Percentiles rank a stretch among this genome's conserved stretches.
Conservation (phyloP, 1,284 basidiomycete species). For the Phylloboletellus chloephorus region DNA sequence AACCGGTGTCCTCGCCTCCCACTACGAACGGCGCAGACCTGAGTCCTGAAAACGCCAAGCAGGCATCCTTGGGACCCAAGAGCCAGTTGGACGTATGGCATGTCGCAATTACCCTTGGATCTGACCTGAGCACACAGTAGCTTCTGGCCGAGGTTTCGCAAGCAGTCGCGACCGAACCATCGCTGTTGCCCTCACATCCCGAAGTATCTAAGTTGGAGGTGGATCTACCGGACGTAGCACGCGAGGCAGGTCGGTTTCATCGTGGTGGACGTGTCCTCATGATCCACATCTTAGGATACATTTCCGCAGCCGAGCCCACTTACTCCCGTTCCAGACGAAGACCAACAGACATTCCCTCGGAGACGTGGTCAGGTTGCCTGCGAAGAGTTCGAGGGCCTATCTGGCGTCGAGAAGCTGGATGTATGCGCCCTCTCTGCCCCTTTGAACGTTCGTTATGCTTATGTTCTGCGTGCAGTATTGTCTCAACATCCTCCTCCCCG, state of each 20-base stretch:
- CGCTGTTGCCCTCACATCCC: slow-evolving; percentile 24
- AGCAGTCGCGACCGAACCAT: slow-evolving; percentile 30
- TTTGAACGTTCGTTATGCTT: slow-evolving; percentile 1
- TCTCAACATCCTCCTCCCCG: slow-evolving; percentile 60
- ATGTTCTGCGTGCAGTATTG: slow-evolving; percentile 48
- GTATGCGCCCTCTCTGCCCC: slow-evolving; percentile 33
- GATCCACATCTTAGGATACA: slow-evolving; percentile 12
- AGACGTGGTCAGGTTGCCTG: slow-evolving; percentile 35
- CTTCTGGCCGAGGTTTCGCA: slow-evolving; percentile 30
- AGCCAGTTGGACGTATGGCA: slow-evolving; percentile 27
- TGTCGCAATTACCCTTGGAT: slow-evolving; percentile 12
- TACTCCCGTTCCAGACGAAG: slow-evolving; percentile 15
- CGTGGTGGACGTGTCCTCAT: slow-evolving; percentile 4
- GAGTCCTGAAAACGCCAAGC: slow-evolving; percentile 14
- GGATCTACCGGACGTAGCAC: slow-evolving; percentile 1
- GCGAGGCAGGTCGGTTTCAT: slow-evolving; percentile 12
- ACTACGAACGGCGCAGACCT: slow-evolving; percentile 8
- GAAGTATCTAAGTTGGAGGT: slow-evolving; percentile 20
- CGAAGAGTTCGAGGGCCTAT: slow-evolving; percentile 48
- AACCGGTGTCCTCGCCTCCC: neutral
- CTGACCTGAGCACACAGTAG: slow-evolving; percentile 20
- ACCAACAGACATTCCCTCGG: neutral
- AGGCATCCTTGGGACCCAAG: slow-evolving; percentile 15
- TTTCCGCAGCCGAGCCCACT: slow-evolving; percentile 24
- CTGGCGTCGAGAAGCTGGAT: slow-evolving; percentile 50